A percentile compares a stretch with the other conserved stretches of the same genome.
These are phyloP conservation scores for Xylaria sp. DNA, from an alignment of 2,329 filamentous ascomycete species.

Conservation along the genomic window DNA sequence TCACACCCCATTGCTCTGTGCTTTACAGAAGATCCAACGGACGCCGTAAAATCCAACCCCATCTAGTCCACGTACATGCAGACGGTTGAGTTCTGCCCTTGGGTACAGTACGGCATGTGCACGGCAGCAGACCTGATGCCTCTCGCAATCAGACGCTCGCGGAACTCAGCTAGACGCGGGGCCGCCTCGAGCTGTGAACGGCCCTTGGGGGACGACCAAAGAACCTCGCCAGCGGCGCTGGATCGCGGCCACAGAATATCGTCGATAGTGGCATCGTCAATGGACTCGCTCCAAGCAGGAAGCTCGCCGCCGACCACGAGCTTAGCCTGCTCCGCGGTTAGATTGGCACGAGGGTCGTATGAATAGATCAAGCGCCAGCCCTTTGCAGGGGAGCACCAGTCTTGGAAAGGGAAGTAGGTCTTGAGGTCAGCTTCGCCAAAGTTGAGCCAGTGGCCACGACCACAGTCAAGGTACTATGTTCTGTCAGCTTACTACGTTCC, in stretches of 20 bases:
- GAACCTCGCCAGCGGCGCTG: conserved; percentile 74
- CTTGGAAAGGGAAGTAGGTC: conserved; percentile 70
- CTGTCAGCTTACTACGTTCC: conserved; percentile 4
- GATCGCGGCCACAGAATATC: conserved; percentile 78
- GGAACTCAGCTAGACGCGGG: conserved; percentile 74
- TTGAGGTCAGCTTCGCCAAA: conserved; percentile 61
- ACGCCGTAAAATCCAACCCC: background rate
- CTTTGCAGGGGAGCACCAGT: conserved; percentile 82
- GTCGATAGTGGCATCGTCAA: conserved; percentile 77
- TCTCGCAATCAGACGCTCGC: conserved; percentile 73
- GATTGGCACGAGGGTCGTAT: conserved; percentile 72
- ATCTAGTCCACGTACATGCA: conserved; percentile 41
- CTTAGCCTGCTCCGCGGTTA: conserved; percentile 65
- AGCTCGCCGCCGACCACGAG: conserved; percentile 82
- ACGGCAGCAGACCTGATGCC: conserved; percentile 69
- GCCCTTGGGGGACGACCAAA: conserved; percentile 78
- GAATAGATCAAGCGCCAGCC: conserved; percentile 83
- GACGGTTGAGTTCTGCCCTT: conserved; percentile 58
- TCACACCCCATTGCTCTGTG: too few relatives aligned
- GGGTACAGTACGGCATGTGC: conserved; percentile 75
- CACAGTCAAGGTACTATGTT: conserved; percentile 78
- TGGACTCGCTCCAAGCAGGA: conserved; percentile 82
- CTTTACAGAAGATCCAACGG: too few relatives aligned
- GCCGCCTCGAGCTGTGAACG: conserved; percentile 72
- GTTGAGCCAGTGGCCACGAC: conserved; percentile 79